Conservation (phyloP, 495 filamentous ascomycete species). For the Hypoxylon crocopeplum region DNA sequence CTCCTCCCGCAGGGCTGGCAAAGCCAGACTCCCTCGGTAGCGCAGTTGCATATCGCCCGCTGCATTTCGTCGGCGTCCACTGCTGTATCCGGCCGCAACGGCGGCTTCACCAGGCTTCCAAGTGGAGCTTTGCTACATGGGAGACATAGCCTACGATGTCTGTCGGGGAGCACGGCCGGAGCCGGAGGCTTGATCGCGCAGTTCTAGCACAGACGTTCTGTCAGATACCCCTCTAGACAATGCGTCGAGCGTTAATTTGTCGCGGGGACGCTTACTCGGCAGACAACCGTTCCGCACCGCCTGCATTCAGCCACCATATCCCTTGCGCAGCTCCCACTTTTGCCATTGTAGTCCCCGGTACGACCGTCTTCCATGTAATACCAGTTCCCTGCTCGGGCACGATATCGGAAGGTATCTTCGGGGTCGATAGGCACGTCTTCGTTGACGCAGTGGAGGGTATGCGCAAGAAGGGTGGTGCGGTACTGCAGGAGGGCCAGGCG, state of each 20-base stretch:
- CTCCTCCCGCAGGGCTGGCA: slow-evolving; percentile 78
- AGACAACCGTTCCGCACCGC: slow-evolving; percentile 76
- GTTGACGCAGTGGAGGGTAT: slow-evolving; percentile 79
- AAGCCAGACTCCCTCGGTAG: slow-evolving; percentile 70
- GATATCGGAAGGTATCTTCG: slow-evolving; percentile 56
- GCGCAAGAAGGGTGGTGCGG: slow-evolving; percentile 70
- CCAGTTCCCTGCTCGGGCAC: slow-evolving; percentile 58
- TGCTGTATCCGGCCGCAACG: slow-evolving; percentile 35
- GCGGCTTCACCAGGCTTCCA: slow-evolving; percentile 47
- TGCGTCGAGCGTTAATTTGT: not conserved
- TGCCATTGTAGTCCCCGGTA: slow-evolving; percentile 57
- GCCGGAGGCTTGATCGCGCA: slow-evolving; percentile 81
- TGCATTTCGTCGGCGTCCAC: slow-evolving; percentile 54
- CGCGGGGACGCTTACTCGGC: slow-evolving; percentile 64
- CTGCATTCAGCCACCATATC: slow-evolving; percentile 87
- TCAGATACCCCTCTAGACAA: not conserved
- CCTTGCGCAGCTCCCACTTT: slow-evolving; percentile 76
- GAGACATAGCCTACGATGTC: slow-evolving; percentile 79
- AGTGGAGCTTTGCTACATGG: slow-evolving; percentile 74
- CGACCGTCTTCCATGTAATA: slow-evolving; percentile 56
- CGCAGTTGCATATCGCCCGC: slow-evolving; percentile 72
- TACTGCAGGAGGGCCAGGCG: slow-evolving; percentile 77
- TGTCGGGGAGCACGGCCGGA: slow-evolving; percentile 63
- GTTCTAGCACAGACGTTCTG: slow-evolving; percentile 62
- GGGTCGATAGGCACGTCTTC: slow-evolving; percentile 61